Conservation (phyloP, 2,329 filamentous ascomycete genomes). For the Fusarium nematophilum region DNA sequence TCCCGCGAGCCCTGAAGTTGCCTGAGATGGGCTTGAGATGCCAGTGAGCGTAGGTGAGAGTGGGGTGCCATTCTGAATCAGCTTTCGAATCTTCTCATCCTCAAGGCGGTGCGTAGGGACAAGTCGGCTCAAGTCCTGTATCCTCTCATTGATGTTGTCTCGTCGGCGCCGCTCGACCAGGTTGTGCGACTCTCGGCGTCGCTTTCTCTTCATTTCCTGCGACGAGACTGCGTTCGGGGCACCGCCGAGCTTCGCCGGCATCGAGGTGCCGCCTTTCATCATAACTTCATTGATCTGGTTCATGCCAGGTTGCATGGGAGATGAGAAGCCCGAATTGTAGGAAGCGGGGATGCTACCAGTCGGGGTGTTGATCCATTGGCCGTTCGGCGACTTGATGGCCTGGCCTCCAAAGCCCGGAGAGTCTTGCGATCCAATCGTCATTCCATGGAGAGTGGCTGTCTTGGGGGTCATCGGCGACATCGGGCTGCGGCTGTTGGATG, state of each 20-base stretch:
- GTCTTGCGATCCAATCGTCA: slow-evolving; percentile 76
- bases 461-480: slow-evolving; percentile 81
- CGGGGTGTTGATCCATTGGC: slow-evolving; percentile 89
- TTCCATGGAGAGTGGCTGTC: slow-evolving; percentile 78
- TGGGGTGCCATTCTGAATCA: slow-evolving; percentile 91
- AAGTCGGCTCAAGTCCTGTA: slow-evolving; percentile 93
- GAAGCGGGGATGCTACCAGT: slow-evolving; percentile 83
- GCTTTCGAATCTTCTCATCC: slow-evolving; percentile 96
- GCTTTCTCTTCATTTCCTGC: slow-evolving; percentile 92
- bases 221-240: slow-evolving; percentile 70
- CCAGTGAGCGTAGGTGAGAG: slow-evolving; percentile 84
- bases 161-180: slow-evolving; percentile 92
- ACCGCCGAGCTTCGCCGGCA: slow-evolving; percentile 85
- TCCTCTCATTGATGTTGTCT: slow-evolving; percentile 98
- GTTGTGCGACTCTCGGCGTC: slow-evolving; percentile 94
- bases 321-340: slow-evolving; percentile 88
- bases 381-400: slow-evolving; percentile 88
- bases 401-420: slow-evolving; percentile 79
- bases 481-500: slow-evolving; percentile 75
- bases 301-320: slow-evolving; percentile 76
- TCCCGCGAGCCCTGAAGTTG: slow-evolving; percentile 88
- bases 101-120: slow-evolving; percentile 93
- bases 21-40: slow-evolving; percentile 75
- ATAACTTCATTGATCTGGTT: slow-evolving; percentile 90
- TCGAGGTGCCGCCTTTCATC: slow-evolving; percentile 86